phyloP scores from a whole-genome alignment of 345 rosid genomes.

The Melaleuca quinquenervia region DNA sequence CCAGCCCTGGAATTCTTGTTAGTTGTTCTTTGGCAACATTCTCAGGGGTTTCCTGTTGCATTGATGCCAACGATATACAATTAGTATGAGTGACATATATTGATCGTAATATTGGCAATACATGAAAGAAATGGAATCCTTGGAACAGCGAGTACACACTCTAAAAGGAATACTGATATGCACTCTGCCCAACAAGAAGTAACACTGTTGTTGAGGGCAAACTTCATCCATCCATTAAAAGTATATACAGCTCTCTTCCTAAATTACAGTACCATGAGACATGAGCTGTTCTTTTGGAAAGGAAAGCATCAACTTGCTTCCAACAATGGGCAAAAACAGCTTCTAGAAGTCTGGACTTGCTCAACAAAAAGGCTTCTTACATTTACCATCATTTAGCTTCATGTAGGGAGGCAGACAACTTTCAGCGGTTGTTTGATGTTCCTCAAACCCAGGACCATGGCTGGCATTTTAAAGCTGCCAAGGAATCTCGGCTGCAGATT shows the following conservation, averaged over 20 bases:
- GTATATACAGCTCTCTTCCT: not conserved
- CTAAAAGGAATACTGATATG: not conserved
- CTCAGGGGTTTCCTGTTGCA: not conserved
- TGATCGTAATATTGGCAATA: too few relatives aligned
- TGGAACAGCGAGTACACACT: not conserved
- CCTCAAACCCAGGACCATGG: constrained; percentile 21
- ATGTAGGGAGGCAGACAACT: constrained; percentile 34
- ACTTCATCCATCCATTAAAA: not conserved
- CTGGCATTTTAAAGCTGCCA: constrained; percentile 31
- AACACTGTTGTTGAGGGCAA: not conserved
- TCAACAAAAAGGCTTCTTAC: not conserved
- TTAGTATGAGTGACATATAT: not conserved
- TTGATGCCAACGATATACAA: not conserved
- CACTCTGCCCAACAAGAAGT: not conserved
- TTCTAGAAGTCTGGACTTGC: not conserved
- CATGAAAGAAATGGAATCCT: not conserved
- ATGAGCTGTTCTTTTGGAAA: not conserved
- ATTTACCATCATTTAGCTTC: constrained; percentile 16
- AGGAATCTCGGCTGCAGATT: constrained; percentile 24
- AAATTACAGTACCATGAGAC: not conserved
- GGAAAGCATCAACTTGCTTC: not conserved
- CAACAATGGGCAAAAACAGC: not conserved
- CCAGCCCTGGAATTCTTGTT: not conserved
- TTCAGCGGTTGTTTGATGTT: constrained; percentile 17
- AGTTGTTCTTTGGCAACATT: not conserved